Evolutionary conservation across 2,329 filamentous ascomycete species (phyloP).

Genomic region (Trichothecium sympodiale): DNA sequence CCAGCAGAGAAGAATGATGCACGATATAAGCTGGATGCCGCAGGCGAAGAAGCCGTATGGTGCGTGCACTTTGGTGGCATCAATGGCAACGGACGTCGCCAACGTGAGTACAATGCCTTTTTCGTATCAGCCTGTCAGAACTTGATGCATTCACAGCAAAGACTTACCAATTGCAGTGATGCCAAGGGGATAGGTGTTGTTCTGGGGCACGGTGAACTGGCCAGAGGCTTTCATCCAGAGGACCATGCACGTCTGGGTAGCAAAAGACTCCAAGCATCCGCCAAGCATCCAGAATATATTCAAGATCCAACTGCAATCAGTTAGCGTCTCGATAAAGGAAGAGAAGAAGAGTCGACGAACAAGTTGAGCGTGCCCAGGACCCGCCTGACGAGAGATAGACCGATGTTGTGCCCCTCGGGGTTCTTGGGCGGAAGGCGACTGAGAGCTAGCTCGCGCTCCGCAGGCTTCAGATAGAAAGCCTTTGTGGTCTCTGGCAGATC

Average conservation of each 20-base stretch:
- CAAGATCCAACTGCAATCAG: conserved; percentile 14
- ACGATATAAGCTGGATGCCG: conserved; percentile 19
- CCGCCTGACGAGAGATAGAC: conserved; percentile 11
- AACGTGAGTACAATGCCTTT: conserved; percentile 16
- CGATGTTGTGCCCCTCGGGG: conserved; percentile 13
- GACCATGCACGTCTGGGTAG: conserved; percentile 14
- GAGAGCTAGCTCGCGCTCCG: conserved; percentile 28
- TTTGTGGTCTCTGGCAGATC: conserved; percentile 30
- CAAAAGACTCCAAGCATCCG: conserved; percentile 21
- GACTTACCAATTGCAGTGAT: conserved; percentile 19
- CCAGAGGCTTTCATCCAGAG: conserved; percentile 16
- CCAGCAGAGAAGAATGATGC: conserved; percentile 20
- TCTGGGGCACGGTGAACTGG: conserved; percentile 17
- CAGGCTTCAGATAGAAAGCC: conserved; percentile 21
- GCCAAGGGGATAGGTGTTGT: conserved; percentile 26
- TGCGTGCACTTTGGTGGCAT: conserved; percentile 20
- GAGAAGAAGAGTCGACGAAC: conserved; percentile 4
- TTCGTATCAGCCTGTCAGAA: neutral
- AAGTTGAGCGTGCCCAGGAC: conserved; percentile 10
- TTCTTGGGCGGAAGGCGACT: conserved; percentile 16
- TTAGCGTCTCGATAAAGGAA: no score
- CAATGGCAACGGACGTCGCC: conserved; percentile 23
- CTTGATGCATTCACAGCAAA: neutral
- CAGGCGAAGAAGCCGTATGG: conserved; percentile 21
- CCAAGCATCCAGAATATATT: conserved; percentile 21